Evolutionary conservation across 768 basidiomycete genomes (phyloP).

Genomic region (Goffeauzyma gilvescens): DNA sequence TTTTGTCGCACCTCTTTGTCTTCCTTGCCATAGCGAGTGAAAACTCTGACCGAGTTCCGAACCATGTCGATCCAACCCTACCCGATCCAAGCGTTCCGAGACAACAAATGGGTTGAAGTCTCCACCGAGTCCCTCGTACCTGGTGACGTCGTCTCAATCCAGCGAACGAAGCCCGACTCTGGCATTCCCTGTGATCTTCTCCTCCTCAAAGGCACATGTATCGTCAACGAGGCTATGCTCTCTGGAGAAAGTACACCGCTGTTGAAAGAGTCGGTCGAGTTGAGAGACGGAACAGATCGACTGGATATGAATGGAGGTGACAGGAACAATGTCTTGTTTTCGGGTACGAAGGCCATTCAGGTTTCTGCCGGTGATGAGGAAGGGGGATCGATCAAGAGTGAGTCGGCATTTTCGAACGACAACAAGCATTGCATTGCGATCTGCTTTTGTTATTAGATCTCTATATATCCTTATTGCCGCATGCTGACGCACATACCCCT

Average conservation of each 20-base stretch:
- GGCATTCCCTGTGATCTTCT: constrained; percentile 83
- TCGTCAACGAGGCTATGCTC: constrained; percentile 98
- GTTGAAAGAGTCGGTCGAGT: constrained; percentile 81
- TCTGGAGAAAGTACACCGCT: constrained; percentile 95
- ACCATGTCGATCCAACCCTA: constrained; percentile 92
- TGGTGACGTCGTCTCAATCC: constrained; percentile 68
- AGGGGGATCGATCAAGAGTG: constrained; percentile 31
- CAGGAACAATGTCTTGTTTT: constrained; percentile 75
- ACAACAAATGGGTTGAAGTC: constrained; percentile 55
- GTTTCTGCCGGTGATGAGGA: constrained; percentile 38
- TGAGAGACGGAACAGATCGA: constrained; percentile 52
- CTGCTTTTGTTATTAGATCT: neutral
- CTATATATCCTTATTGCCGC: neutral
- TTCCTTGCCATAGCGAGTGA: constrained; percentile 46
- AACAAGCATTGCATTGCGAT: too few species aligned
- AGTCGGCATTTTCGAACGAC: constrained; percentile 8
- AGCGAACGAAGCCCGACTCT: constrained; percentile 48
- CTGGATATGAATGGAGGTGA: constrained; percentile 74
- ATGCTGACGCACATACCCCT: constrained; percentile 15
- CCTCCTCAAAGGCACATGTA: constrained; percentile 74
- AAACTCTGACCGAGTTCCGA: constrained; percentile 82
- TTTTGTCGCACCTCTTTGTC: too few species aligned
- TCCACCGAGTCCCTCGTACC: constrained; percentile 77
- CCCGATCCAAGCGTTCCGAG: constrained; percentile 61
- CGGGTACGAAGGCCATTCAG: constrained; percentile 92